These are phyloP conservation scores for Fusarium miscanthi DNA, from an alignment of 2,329 filamentous ascomycete species.

Conservation along the genomic window DNA sequence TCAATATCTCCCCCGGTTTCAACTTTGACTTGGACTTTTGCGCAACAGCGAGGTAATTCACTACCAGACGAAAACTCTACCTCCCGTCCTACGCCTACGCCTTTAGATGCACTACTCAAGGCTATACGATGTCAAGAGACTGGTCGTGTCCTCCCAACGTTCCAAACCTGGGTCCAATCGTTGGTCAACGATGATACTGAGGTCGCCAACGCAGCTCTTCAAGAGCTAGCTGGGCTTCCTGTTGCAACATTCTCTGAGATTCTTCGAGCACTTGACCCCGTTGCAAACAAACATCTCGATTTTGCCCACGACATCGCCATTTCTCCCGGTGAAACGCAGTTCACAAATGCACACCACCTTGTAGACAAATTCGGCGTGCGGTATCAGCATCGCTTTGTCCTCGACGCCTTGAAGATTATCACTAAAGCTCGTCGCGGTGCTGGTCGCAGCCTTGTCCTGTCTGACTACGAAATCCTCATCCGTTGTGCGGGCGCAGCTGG, in stretches of 20 bases:
- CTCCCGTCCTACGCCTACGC: constrained; percentile 3
- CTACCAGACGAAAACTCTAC: not conserved
- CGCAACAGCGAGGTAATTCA: constrained; percentile 5
- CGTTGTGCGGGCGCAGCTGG: constrained; percentile 60
- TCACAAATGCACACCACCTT: constrained; percentile 51
- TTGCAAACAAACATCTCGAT: constrained; percentile 62
- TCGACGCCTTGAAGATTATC: constrained; percentile 52
- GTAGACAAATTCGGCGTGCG: constrained; percentile 60
- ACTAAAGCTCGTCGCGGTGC: constrained; percentile 47
- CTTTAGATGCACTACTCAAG: constrained; percentile 45
- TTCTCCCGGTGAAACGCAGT: constrained; percentile 53
- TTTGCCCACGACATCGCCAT: constrained; percentile 55
- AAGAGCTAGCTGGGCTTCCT: constrained; percentile 57
- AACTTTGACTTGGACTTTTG: constrained; percentile 15
- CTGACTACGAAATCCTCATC: constrained; percentile 59
- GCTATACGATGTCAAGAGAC: constrained; percentile 49
- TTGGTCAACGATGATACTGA: constrained; percentile 37
- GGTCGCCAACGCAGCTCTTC: constrained; percentile 40
- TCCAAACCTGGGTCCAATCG: constrained; percentile 45
- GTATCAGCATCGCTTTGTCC: constrained; percentile 52
- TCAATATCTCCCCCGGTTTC: constrained; percentile 28
- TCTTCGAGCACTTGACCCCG: constrained; percentile 70
- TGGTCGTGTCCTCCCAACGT: constrained; percentile 37
- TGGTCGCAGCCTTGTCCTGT: constrained; percentile 45
- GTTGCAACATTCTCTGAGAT: constrained; percentile 71